These are phyloP conservation scores for Paratinospora sagittata DNA, from an alignment of 164 flowering plant species.

Conservation along the genomic window DNA sequence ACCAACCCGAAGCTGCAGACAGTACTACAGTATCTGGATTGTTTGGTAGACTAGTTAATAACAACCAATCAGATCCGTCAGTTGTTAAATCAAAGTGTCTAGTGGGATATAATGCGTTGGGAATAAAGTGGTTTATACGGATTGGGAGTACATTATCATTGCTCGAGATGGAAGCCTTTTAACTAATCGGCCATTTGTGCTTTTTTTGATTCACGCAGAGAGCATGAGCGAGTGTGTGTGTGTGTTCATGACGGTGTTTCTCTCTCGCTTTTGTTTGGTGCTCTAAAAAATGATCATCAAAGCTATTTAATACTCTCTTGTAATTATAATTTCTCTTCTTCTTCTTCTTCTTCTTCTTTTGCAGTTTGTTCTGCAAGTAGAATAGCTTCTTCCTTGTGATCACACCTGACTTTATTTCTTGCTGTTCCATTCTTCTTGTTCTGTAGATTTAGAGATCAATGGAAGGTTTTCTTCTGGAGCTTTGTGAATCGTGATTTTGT, in stretches of 20 bases:
- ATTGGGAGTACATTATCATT: neutral
- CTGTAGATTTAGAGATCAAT: no score
- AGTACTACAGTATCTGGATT: no score
- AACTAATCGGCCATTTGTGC: no score
- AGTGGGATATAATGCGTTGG: no score
- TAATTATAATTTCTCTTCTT: neutral
- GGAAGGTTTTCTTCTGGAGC: no score
- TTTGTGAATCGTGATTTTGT: no score
- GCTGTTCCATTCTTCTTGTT: neutral
- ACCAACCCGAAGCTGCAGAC: neutral
- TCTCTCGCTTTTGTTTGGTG: neutral
- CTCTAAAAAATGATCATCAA: no score
- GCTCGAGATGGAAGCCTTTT: neutral
- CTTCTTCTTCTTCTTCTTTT: neutral
- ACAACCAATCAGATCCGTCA: neutral
- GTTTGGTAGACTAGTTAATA: no score
- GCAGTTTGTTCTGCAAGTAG: no score
- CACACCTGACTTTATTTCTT: no score
- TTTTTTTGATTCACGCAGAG: neutral
- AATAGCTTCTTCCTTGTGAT: no score
- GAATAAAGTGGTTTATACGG: neutral
- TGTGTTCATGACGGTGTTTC: neutral
- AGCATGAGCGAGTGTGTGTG: no score
- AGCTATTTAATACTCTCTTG: neutral
- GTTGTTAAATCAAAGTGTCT: neutral